These are phyloP conservation scores for Botryobasidium botryosum DNA, from an alignment of 768 basidiomycete species.

Conservation along the genomic window DNA sequence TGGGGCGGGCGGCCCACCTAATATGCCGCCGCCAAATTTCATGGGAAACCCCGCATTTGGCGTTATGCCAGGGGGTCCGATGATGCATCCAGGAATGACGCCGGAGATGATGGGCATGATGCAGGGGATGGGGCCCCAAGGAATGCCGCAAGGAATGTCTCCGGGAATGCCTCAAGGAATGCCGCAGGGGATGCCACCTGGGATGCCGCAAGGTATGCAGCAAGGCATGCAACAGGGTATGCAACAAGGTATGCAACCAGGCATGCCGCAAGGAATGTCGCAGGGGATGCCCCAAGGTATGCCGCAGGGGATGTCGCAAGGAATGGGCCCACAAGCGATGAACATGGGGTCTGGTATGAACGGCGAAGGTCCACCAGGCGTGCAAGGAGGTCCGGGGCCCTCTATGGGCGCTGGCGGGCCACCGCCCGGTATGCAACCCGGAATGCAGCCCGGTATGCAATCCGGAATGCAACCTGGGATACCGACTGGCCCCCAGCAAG, in stretches of 20 bases:
- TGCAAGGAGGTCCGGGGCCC: slow-evolving; percentile 4
- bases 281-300: slow-evolving; percentile 56
- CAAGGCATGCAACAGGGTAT: slow-evolving; percentile 40
- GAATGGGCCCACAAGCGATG: slow-evolving; percentile 43
- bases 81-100: slow-evolving; percentile 17
- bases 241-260: slow-evolving; percentile 5
- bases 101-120: slow-evolving; percentile 33
- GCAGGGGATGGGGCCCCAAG: slow-evolving; percentile 8
- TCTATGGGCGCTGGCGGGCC: too few relatives aligned
- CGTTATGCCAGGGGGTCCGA: slow-evolving; percentile 17
- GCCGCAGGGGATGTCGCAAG: slow-evolving; percentile 36
- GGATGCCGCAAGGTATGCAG: slow-evolving; percentile 17
- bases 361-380: slow-evolving; percentile 13
- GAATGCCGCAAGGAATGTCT: slow-evolving; percentile 27
- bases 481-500: too few relatives aligned
- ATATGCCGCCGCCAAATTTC: slow-evolving; percentile 28
- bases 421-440: too few relatives aligned
- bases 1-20: slow-evolving; percentile 32
- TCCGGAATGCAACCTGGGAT: too few relatives aligned
- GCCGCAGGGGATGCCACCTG: slow-evolving; percentile 36
- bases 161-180: slow-evolving; percentile 28
- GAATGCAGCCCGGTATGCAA: too few relatives aligned
- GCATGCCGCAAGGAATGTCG: slow-evolving; percentile 49
- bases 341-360: slow-evolving; percentile 55
- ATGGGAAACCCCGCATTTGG: slow-evolving; percentile 18